These are phyloP conservation scores for Cardamine chenopodiifolia DNA, from an alignment of 345 rosid genomes.

Conservation along the genomic window DNA sequence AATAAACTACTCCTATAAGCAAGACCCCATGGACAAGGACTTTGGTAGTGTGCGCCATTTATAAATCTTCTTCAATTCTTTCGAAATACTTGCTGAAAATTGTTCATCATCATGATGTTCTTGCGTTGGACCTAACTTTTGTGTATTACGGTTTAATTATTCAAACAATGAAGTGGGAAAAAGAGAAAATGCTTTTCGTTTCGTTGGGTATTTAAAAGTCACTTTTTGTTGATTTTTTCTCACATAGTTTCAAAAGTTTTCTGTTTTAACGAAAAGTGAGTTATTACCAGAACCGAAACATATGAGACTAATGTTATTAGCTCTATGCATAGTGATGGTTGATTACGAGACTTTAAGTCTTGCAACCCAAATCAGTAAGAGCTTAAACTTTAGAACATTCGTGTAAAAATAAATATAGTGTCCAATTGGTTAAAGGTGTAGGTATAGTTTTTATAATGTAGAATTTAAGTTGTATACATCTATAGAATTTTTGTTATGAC, in stretches of 20 bases:
- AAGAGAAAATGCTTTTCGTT: conserved; percentile 35
- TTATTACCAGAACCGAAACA: neutral
- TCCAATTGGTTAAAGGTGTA: neutral
- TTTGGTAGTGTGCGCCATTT: conserved; percentile 21
- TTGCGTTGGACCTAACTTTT: conserved; percentile 38
- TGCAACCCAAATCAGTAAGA: neutral
- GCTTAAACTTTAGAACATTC: neutral
- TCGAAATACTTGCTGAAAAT: conserved; percentile 31
- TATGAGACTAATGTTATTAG: neutral
- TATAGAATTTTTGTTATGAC: neutral
- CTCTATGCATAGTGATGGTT: neutral
- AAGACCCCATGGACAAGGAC: conserved; percentile 31
- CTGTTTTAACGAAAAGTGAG: conserved; percentile 2
- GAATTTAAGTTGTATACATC: neutral
- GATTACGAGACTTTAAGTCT: neutral
- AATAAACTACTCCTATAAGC: conserved; percentile 8
- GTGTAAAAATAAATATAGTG: neutral
- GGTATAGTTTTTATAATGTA: neutral
- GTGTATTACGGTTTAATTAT: conserved; percentile 24
- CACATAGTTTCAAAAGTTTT: conserved; percentile 1
- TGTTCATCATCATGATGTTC: conserved; percentile 31
- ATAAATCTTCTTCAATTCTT: conserved; percentile 25
- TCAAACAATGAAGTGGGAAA: conserved; percentile 37
- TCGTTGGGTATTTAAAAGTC: conserved; percentile 37
- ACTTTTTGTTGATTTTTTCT: conserved; percentile 39